Conservation (phyloP, 169 alveolate genomes). For the Plasmodium falciparum region DNA sequence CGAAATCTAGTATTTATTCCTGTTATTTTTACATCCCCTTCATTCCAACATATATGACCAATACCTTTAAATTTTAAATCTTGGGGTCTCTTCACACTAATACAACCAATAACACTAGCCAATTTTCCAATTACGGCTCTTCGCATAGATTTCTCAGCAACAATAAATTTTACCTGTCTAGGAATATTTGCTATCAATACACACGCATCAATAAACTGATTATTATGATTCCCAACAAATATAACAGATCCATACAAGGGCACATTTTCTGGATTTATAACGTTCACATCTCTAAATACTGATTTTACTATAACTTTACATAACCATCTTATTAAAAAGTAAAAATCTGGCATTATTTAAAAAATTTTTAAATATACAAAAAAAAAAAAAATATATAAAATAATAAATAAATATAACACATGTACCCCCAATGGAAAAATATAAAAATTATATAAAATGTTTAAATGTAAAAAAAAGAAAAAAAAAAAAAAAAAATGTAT, state of each 20-base stretch:
- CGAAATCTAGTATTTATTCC: slow-evolving; percentile 90
- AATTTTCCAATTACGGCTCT: slow-evolving; percentile 89
- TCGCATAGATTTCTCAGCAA: slow-evolving; percentile 88
- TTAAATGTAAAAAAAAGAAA: slow-evolving; percentile 13
- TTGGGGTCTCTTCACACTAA: slow-evolving; percentile 91
- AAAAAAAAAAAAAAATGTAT: not conserved
- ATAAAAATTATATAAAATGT: not conserved
- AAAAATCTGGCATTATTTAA: slow-evolving; percentile 69
- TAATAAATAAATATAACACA: not conserved
- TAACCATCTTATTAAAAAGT: slow-evolving; percentile 70
- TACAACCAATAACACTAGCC: slow-evolving; percentile 92
- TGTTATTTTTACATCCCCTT: slow-evolving; percentile 76
- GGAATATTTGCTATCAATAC: slow-evolving; percentile 91
- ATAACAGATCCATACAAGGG: slow-evolving; percentile 93
- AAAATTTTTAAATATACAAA: slow-evolving; percentile 2
- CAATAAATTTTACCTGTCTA: slow-evolving; percentile 90
- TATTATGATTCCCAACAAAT: slow-evolving; percentile 94
- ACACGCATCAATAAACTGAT: slow-evolving; percentile 93
- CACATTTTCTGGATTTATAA: slow-evolving; percentile 90
- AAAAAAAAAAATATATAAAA: slow-evolving; percentile 7
- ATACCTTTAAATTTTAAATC: slow-evolving; percentile 90
- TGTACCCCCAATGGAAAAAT: not conserved
- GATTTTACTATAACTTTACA: slow-evolving; percentile 71
- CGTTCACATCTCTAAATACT: slow-evolving; percentile 82
- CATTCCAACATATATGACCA: slow-evolving; percentile 87